These are phyloP conservation scores for Omphalea diandra DNA, from an alignment of 441 rosid species.

Conservation along the genomic window DNA sequence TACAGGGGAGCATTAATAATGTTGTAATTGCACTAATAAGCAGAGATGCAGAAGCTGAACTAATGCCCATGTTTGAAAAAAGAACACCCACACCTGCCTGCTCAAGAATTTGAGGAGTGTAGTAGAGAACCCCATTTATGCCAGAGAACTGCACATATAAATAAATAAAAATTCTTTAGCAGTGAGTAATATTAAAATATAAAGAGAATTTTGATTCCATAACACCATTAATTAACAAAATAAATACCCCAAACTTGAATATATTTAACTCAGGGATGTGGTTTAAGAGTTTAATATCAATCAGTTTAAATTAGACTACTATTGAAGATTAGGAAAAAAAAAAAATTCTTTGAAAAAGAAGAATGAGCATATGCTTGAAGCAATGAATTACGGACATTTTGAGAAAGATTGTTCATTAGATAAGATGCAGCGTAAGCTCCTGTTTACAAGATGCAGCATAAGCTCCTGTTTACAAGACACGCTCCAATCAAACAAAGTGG, in stretches of 20 bases:
- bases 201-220: constrained; percentile 3
- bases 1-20: constrained; percentile 86
- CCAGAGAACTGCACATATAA: constrained; percentile 68
- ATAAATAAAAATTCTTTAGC: background rate
- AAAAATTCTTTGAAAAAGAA: background rate
- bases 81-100: constrained; percentile 91
- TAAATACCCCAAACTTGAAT: background rate
- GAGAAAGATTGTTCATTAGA: background rate
- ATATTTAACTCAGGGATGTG: background rate
- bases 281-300: background rate
- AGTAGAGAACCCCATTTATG: constrained; percentile 90
- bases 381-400: background rate
- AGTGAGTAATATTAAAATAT: no score
- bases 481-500: background rate
- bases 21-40: constrained; percentile 83
- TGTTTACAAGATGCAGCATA: background rate
- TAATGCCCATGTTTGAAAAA: constrained; percentile 69
- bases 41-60: constrained; percentile 69
- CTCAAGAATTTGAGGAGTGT: constrained; percentile 95
- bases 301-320: background rate
- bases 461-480: no score
- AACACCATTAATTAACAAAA: background rate
- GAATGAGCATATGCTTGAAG: background rate
- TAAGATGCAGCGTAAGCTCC: background rate
- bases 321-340: background rate